Conservation (phyloP, 169 alveolate species). For the Eimeria acervulina region DNA sequence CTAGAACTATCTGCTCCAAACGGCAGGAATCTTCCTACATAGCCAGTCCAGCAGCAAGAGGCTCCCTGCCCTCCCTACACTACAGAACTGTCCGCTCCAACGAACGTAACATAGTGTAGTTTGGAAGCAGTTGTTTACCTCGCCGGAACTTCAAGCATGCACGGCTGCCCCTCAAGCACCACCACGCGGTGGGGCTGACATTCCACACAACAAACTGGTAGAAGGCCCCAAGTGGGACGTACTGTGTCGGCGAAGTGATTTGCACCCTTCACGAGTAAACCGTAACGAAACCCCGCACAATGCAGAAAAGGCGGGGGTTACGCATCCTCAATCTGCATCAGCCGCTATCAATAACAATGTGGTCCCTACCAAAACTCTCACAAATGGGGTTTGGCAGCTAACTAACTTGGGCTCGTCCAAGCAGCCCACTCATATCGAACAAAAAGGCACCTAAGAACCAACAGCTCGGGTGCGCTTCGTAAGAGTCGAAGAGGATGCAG, state of each 20-base stretch:
- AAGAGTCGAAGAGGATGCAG: slow-evolving; percentile 61
- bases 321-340: background rate
- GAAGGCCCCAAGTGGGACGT: background rate
- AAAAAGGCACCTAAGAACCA: slow-evolving; percentile 11
- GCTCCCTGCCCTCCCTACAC: background rate
- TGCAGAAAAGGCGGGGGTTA: background rate
- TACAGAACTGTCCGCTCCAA: slow-evolving; percentile 25
- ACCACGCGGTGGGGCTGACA: background rate
- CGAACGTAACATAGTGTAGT: background rate
- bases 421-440: background rate
- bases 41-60: background rate
- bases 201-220: slow-evolving; percentile 51
- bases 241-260: background rate
- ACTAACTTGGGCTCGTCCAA: background rate
- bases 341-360: background rate
- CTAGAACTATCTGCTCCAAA: background rate
- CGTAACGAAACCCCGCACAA: background rate
- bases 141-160: slow-evolving; percentile 21
- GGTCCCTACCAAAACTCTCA: background rate
- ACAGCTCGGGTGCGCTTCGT: slow-evolving; percentile 77
- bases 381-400: background rate
- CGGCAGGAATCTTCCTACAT: background rate
- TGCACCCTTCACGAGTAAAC: background rate
- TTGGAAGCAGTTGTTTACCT: background rate
- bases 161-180: background rate